Evolutionary conservation across 306 rosid species (phyloP).

Genomic region (Acacia acuminata): DNA sequence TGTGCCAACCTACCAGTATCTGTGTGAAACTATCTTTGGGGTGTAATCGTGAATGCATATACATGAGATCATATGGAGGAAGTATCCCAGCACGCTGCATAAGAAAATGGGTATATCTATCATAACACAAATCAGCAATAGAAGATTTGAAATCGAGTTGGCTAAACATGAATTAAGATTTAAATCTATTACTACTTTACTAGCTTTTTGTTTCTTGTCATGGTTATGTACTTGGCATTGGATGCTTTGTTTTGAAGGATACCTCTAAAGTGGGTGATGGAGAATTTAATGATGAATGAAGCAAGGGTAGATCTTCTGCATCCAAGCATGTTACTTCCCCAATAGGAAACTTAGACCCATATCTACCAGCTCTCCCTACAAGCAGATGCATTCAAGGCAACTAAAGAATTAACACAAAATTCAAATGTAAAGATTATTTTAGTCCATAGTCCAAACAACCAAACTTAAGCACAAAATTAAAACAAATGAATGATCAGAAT

Average conservation of each 20-base stretch:
- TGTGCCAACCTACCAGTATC: slow-evolving; percentile 59
- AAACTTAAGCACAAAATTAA: no score
- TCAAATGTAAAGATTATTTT: no score
- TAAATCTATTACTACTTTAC: background rate
- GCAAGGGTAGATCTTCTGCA: slow-evolving; percentile 69
- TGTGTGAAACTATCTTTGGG: slow-evolving; percentile 56
- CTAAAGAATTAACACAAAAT: background rate
- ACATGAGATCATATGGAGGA: slow-evolving; percentile 82
- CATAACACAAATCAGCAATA: slow-evolving; percentile 35
- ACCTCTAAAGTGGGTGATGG: slow-evolving; percentile 86
- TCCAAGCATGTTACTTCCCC: slow-evolving; percentile 91
- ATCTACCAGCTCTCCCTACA: slow-evolving; percentile 97
- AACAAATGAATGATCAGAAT: background rate
- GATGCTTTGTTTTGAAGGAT: slow-evolving; percentile 18
- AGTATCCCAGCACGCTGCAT: slow-evolving; percentile 88
- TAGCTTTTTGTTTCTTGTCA: slow-evolving; percentile 20
- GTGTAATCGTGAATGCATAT: slow-evolving; percentile 69
- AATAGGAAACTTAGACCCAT: slow-evolving; percentile 75
- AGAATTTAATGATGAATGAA: slow-evolving; percentile 72
- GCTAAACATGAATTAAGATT: slow-evolving; percentile 18
- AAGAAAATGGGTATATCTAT: slow-evolving; percentile 12
- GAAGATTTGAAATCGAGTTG: slow-evolving; percentile 13
- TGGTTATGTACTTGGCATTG: background rate
- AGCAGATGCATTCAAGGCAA: slow-evolving; percentile 13
- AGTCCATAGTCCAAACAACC: background rate